Evolutionary conservation across 345 rosid species (phyloP).

Genomic region (Brassica nigra): DNA sequence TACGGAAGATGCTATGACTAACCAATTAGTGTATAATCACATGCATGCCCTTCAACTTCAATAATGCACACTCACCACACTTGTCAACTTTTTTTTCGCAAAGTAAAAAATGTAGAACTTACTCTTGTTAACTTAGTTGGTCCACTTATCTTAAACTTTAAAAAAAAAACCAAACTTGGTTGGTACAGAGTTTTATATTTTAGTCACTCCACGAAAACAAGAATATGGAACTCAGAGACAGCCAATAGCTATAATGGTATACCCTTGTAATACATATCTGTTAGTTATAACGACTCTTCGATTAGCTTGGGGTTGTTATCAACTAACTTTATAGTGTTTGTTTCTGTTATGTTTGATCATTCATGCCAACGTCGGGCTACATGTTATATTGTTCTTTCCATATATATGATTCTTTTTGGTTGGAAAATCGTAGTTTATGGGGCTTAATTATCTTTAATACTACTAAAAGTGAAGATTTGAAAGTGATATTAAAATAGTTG

Average conservation of each 20-base stretch:
- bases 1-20: conserved; percentile 45
- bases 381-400: conserved; percentile 14
- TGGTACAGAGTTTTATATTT: conserved; percentile 18
- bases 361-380: conserved; percentile 27
- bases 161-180: conserved; percentile 17
- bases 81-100: conserved; percentile 12
- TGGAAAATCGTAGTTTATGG: conserved; percentile 21
- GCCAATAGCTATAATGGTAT: conserved; percentile 32
- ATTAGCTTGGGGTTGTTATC: conserved; percentile 20
- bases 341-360: conserved; percentile 35
- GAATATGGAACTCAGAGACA: conserved; percentile 27
- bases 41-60: conserved; percentile 34
- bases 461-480: not conserved
- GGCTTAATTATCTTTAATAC: conserved; percentile 8
- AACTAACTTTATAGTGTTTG: conserved; percentile 15
- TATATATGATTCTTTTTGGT: not conserved
- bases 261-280: conserved; percentile 3
- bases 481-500: not conserved
- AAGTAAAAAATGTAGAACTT: conserved; percentile 14
- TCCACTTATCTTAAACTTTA: conserved; percentile 21
- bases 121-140: conserved; percentile 31
- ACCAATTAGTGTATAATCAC: conserved; percentile 44
- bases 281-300: conserved; percentile 19
- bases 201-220: not conserved
- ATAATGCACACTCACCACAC: conserved; percentile 31